Evolutionary conservation across 2,329 filamentous ascomycete genomes (phyloP).

Genomic region (Orbilia brochopaga): DNA sequence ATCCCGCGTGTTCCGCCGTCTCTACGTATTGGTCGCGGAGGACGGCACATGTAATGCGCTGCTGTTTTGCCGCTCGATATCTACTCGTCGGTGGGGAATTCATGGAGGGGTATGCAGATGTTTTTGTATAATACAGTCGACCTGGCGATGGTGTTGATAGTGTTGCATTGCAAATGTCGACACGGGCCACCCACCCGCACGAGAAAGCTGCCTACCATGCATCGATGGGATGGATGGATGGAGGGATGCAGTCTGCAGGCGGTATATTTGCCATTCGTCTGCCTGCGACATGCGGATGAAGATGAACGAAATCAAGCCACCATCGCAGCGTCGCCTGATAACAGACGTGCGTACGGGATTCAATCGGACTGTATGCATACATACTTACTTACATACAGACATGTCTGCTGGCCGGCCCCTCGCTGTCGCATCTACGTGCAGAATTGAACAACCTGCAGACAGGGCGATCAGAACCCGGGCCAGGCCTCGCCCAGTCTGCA

Average conservation of each 20-base stretch:
- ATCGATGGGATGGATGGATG: neutral
- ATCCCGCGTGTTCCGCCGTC: constrained; percentile 42
- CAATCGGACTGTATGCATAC: too few species aligned
- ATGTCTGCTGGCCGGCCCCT: too few species aligned
- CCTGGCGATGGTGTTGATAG: constrained; percentile 51
- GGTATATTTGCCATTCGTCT: constrained; percentile 52
- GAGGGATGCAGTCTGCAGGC: constrained; percentile 38
- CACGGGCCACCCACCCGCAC: constrained; percentile 8
- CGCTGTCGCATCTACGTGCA: constrained; percentile 4
- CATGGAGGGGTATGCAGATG: too few species aligned
- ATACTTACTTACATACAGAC: too few species aligned
- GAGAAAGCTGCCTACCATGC: neutral
- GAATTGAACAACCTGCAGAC: neutral
- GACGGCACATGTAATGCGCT: too few species aligned
- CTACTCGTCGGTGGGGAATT: constrained; percentile 31
- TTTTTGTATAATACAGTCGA: neutral
- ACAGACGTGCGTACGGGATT: too few species aligned
- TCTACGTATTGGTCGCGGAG: constrained; percentile 8
- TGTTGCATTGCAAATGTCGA: constrained; percentile 46
- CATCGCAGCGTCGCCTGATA: constrained; percentile 5
- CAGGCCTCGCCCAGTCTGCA: neutral
- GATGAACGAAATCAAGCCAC: constrained; percentile 6
- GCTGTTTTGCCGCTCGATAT: constrained; percentile 45
- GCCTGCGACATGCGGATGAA: neutral
- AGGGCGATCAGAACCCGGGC: constrained; percentile 1